Evolutionary conservation across 768 basidiomycete species (phyloP).

Genomic region (Strobilomyces confusus): DNA sequence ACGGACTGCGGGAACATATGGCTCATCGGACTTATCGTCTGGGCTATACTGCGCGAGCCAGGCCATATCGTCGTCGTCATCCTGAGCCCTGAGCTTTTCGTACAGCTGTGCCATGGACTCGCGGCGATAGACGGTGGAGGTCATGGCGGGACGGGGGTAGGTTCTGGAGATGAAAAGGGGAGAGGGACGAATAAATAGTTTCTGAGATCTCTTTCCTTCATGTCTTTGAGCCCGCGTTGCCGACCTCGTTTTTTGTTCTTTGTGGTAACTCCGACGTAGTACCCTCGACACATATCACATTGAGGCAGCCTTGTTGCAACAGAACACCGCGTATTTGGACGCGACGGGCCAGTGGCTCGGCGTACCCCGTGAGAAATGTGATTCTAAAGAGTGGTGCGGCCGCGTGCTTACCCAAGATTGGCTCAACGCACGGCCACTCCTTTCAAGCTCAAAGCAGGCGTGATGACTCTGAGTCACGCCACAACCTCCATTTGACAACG

Average conservation of each 20-base stretch:
- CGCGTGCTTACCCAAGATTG: constrained; percentile 20
- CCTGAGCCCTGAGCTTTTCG: constrained; percentile 33
- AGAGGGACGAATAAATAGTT: constrained; percentile 28
- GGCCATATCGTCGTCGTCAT: constrained; percentile 33
- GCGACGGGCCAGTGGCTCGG: constrained; percentile 15
- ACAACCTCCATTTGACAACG: constrained; percentile 6
- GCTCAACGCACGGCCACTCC: constrained; percentile 13
- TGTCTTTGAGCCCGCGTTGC: constrained; percentile 36
- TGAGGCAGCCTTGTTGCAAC: constrained; percentile 34
- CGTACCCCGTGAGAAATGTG: constrained; percentile 29
- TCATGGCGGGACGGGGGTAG: constrained; percentile 18
- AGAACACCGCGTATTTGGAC: constrained; percentile 15
- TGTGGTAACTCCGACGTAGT: constrained; percentile 36
- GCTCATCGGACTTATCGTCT: constrained; percentile 30
- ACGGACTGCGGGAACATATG: constrained; percentile 17
- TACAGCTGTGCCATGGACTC: constrained; percentile 35
- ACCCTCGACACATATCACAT: constrained; percentile 34
- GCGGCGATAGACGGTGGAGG: constrained; percentile 32
- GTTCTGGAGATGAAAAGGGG: constrained; percentile 17
- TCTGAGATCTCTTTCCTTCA: constrained; percentile 34
- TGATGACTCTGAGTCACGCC: constrained; percentile 5
- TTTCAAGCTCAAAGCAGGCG: constrained; percentile 1
- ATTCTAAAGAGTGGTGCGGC: constrained; percentile 22
- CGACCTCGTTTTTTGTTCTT: constrained; percentile 40
- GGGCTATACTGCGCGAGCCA: constrained; percentile 34